Base-by-base conservation (phyloP, 1,284 basidiomycete genomes). In the Golubevia pallescens region DNA sequence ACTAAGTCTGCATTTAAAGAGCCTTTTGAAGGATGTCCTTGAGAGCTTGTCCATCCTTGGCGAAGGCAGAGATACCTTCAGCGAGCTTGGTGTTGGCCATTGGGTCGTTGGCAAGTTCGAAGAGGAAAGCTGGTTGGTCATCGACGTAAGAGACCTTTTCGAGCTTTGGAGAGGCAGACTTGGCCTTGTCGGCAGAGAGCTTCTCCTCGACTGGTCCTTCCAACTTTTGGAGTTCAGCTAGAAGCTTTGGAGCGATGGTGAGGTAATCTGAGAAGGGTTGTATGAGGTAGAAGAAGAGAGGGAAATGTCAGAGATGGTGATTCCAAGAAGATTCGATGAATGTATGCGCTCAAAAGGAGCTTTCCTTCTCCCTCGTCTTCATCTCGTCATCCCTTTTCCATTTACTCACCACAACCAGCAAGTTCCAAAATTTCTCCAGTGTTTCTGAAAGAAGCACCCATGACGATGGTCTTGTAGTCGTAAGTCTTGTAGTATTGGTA, bases 401-500 rank as follows among this genome's bases (percentile, higher is more conserved):
- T 10, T 38, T 38, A 38, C 34, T 38, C 34, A 38, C 34, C 83
- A 65, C 78, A 79, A 64, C 83, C 83, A 52, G 81, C 80, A 16
- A 85, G 78, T 65, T 85, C 80, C 51, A 68, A 62, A 64, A 84
- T 81, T 75, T 85, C 82, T 62, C 74, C 75, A 52, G 73, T 74
- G 77, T 77, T 84, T 38, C 82, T 79, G 95, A 99, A 99, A 63
- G 94, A 97, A 71, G 96, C 96, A 86, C 96, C 96, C 96, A 99
- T 99, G 87, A 99, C 95, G 87, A 98, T 98, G 78, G 96, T 99
- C 86, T 95, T 94, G 91, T 98, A 98, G 73, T 90, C 90, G 88
- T 99, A 90, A 87, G 97, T 94, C 90, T 99, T 99, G 91, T 98
- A 99, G 90, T 57, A 57, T 19, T 20, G 93, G 91, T 92, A 99